phyloP scores from a whole-genome alignment of 805 yeast species.

The Wickerhamomyces chaumierensis region DNA sequence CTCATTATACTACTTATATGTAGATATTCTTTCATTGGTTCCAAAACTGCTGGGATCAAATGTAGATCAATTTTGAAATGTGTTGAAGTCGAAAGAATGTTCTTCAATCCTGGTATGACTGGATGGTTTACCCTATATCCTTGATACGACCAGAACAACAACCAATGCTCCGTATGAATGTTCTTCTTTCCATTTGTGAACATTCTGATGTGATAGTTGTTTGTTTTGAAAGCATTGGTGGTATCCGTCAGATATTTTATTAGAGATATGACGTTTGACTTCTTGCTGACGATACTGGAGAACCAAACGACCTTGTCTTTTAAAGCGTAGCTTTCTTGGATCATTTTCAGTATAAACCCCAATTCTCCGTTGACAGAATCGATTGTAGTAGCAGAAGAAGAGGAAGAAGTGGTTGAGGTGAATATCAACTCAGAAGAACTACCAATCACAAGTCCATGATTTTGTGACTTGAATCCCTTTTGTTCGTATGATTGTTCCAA shows the following conservation, averaged over 20 bases:
- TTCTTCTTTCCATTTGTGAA: not conserved
- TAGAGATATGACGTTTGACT: constrained; percentile 7
- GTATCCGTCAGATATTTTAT: not conserved
- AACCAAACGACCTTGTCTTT: constrained; percentile 18
- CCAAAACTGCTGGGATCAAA: not conserved
- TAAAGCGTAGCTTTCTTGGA: constrained; percentile 12
- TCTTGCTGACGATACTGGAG: not conserved
- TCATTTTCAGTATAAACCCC: not conserved
- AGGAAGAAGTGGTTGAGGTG: too few species aligned
- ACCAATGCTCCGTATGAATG: not conserved
- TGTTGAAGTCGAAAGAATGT: not conserved
- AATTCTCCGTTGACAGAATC: not conserved
- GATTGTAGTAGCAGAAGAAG: too few species aligned
- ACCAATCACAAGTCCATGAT: not conserved
- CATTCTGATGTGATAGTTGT: not conserved
- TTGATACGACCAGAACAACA: not conserved
- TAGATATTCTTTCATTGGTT: not conserved
- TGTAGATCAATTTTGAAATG: too few species aligned
- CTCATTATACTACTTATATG: too few species aligned
- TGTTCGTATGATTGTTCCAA: constrained; percentile 7
- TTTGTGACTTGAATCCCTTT: constrained; percentile 2
- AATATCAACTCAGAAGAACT: not conserved
- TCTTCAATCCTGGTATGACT: too few species aligned
- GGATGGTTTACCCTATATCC: not conserved
- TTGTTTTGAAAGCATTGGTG: not conserved